Conservation (phyloP, 352 stramenopile species). For the Phytopythium helicoides region DNA sequence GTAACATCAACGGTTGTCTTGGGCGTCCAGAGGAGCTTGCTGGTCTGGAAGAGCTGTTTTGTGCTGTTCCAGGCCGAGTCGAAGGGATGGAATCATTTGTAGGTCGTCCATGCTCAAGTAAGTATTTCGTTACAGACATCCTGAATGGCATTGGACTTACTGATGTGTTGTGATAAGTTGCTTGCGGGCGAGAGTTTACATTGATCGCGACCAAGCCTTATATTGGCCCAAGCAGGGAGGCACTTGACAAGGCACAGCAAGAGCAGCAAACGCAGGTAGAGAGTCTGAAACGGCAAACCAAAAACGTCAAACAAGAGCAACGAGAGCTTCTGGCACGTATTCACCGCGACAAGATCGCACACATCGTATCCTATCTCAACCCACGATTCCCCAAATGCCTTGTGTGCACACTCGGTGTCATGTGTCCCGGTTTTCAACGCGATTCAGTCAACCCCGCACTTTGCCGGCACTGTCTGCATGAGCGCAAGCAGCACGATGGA, state of each 20-base stretch:
- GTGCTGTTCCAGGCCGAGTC: slow-evolving; percentile 68
- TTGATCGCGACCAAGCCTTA: slow-evolving; percentile 92
- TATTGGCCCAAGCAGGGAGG: slow-evolving; percentile 80
- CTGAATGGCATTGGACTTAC: background rate
- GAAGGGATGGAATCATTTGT: slow-evolving; percentile 74
- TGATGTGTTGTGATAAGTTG: slow-evolving; percentile 41
- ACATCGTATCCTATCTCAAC: slow-evolving; percentile 54
- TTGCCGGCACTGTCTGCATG: slow-evolving; percentile 78
- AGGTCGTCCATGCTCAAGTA: slow-evolving; percentile 69
- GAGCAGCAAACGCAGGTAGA: slow-evolving; percentile 36
- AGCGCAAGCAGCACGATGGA: slow-evolving; percentile 62
- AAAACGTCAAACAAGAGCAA: slow-evolving; percentile 40
- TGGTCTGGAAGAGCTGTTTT: slow-evolving; percentile 78
- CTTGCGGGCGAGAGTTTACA: slow-evolving; percentile 91
- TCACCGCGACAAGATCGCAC: slow-evolving; percentile 33
- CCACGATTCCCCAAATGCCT: slow-evolving; percentile 55
- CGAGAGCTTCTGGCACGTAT: slow-evolving; percentile 41
- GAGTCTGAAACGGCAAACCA: slow-evolving; percentile 50
- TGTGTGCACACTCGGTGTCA: slow-evolving; percentile 58
- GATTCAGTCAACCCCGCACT: slow-evolving; percentile 65
- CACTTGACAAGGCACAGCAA: slow-evolving; percentile 42
- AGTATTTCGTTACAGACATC: slow-evolving; percentile 3
- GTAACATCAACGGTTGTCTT: slow-evolving; percentile 90
- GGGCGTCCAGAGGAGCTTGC: slow-evolving; percentile 69
- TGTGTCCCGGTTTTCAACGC: slow-evolving; percentile 74